Evolutionary conservation across 1,284 basidiomycete genomes (phyloP).

Genomic region (Puccinia horiana): DNA sequence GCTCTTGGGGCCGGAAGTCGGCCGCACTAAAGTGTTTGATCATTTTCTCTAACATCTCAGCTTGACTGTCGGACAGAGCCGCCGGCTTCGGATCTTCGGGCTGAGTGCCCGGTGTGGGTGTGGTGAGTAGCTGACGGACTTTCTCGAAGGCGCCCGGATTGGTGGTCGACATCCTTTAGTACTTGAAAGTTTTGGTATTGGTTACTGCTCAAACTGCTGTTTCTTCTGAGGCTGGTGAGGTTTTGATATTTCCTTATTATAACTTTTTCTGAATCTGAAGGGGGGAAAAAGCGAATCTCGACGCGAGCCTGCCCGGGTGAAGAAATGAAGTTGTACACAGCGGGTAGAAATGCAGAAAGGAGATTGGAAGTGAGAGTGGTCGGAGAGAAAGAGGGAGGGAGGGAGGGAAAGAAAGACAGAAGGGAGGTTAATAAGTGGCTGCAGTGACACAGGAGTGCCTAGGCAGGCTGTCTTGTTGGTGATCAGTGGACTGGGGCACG

Average conservation of each 20-base stretch:
- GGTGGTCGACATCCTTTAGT: background rate
- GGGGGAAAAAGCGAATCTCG: background rate
- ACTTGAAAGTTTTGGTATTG: background rate
- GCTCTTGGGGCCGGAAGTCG: constrained; percentile 50
- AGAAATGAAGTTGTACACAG: background rate
- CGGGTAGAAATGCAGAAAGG: background rate
- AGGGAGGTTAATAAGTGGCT: too few relatives aligned
- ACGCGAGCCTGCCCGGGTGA: constrained; percentile 6
- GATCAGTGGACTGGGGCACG: too few relatives aligned
- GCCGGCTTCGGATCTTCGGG: constrained; percentile 22
- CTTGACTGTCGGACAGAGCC: constrained; percentile 15
- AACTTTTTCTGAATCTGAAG: too few relatives aligned
- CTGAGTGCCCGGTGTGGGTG: background rate
- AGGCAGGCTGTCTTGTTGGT: too few relatives aligned
- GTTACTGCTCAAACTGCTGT: background rate
- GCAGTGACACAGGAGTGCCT: too few relatives aligned
- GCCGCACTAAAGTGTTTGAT: constrained; percentile 52
- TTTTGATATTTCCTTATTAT: too few relatives aligned
- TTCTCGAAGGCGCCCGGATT: background rate
- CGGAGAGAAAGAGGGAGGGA: too few relatives aligned
- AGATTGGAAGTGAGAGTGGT: too few relatives aligned
- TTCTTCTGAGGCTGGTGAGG: background rate
- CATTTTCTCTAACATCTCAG: constrained; percentile 51
- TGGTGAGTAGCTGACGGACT: constrained; percentile 11
- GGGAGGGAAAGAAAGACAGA: too few relatives aligned